A percentile compares a stretch with the other conserved stretches of the same genome.
phyloP scores from a whole-genome alignment of 2,329 filamentous ascomycete species.

The Colletotrichum brevisporum region DNA sequence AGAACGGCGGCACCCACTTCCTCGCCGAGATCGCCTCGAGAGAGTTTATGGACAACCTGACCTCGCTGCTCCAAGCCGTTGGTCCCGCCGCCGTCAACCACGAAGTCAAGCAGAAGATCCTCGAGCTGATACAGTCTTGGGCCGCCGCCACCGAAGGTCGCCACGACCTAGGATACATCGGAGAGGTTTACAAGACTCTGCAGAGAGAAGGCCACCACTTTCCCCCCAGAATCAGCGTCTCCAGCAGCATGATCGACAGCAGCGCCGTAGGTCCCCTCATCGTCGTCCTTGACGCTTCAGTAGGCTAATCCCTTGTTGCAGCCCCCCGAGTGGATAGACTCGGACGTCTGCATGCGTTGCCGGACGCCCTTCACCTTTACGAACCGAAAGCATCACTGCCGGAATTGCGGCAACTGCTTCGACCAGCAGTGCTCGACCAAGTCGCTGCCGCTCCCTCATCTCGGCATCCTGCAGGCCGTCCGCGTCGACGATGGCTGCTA shows the following conservation, averaged over 20 bases:
- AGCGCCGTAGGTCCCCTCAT: conserved; percentile 78
- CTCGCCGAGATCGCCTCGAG: conserved; percentile 94
- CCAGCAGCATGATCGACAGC: conserved; percentile 98
- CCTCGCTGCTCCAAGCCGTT: conserved; percentile 87
- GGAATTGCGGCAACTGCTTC: conserved; percentile 98
- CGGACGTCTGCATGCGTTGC: conserved; percentile 98
- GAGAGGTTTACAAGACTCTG: conserved; percentile 86
- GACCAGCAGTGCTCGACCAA: conserved; percentile 96
- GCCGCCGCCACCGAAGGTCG: conserved; percentile 89
- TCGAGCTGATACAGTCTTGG: conserved; percentile 95
- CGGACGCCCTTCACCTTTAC: conserved; percentile 96
- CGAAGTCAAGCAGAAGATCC: conserved; percentile 89
- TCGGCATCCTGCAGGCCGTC: conserved; percentile 92
- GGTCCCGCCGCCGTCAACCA: conserved; percentile 82
- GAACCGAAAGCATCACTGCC: conserved; percentile 97
- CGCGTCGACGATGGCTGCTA: conserved; percentile 98
- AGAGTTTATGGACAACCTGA: conserved; percentile 98
- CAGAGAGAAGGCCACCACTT: conserved; percentile 91
- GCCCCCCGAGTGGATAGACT: conserved; percentile 98
- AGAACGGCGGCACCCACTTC: conserved; percentile 97
- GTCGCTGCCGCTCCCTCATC: conserved; percentile 86
- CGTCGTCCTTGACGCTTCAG: not conserved
- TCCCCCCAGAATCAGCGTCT: conserved; percentile 86
- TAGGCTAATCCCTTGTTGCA: conserved; percentile 51
- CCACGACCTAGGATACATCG: conserved; percentile 86